Percentiles rank a stretch among this genome's conserved stretches.
These are phyloP conservation scores for Teratosphaeria nubilosa DNA, from an alignment of 2,329 filamentous ascomycete genomes.

Conservation along the genomic window DNA sequence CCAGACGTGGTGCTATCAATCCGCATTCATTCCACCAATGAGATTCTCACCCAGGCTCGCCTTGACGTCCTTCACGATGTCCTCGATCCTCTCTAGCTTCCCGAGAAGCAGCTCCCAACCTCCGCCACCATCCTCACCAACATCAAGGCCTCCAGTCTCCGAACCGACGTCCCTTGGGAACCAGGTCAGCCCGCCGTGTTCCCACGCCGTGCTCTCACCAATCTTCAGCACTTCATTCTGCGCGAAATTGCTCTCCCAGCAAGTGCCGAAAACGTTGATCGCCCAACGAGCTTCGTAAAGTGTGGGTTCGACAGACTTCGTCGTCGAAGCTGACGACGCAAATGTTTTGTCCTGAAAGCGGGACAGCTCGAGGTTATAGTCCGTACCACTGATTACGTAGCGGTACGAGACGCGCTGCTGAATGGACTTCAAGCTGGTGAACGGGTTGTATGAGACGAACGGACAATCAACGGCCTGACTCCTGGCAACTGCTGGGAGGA, in stretches of 20 bases:
- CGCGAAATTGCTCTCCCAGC: slow-evolving; percentile 21
- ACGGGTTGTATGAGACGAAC: slow-evolving; percentile 12
- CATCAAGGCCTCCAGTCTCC: background rate
- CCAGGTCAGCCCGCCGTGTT: slow-evolving; percentile 18
- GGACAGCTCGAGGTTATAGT: slow-evolving; percentile 21
- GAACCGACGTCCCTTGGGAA: slow-evolving; percentile 18
- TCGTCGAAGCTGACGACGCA: background rate
- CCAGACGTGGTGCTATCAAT: background rate
- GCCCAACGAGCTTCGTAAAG: slow-evolving; percentile 21
- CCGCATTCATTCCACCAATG: slow-evolving; percentile 4
- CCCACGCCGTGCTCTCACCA: slow-evolving; percentile 19
- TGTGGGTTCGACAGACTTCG: background rate
- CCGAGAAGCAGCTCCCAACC: slow-evolving; percentile 20
- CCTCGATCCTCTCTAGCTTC: slow-evolving; percentile 17
- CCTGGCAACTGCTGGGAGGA: slow-evolving; percentile 6
- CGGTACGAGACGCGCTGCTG: slow-evolving; percentile 19
- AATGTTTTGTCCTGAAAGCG: slow-evolving; percentile 18
- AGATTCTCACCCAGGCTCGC: background rate
- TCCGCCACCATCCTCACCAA: slow-evolving; percentile 6
- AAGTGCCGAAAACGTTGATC: slow-evolving; percentile 17
- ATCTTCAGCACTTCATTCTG: slow-evolving; percentile 20
- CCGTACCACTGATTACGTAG: slow-evolving; percentile 17
- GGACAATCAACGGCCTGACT: slow-evolving; percentile 4
- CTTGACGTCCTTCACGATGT: slow-evolving; percentile 1
- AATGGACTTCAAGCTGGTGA: slow-evolving; percentile 7